These are phyloP conservation scores for Zoysia matrella DNA, from an alignment of 202 grass and related monocot genomes.

Conservation along the genomic window DNA sequence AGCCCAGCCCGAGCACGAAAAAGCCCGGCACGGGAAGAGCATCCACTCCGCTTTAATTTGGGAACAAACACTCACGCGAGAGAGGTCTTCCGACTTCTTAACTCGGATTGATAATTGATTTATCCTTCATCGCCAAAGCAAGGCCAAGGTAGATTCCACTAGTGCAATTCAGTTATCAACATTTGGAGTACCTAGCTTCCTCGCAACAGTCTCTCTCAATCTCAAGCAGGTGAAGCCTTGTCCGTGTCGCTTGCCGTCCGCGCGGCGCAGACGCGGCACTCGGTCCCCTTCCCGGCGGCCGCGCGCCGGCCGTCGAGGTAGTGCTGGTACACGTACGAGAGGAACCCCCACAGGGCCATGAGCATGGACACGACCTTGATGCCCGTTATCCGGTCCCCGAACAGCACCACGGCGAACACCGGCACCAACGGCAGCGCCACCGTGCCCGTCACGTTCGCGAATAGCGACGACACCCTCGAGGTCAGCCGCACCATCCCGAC, in stretches of 20 bases:
- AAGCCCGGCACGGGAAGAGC: no score
- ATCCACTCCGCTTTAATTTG: no score
- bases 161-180: no score
- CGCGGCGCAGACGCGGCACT: conserved; percentile 33
- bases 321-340: conserved; percentile 73
- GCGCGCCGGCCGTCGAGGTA: conserved; percentile 54
- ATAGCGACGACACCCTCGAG: conserved; percentile 62
- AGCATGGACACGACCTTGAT: conserved; percentile 65
- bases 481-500: conserved; percentile 46
- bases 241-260: not conserved
- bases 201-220: no score
- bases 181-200: no score
- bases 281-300: not conserved
- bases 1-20: no score
- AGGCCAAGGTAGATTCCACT: no score
- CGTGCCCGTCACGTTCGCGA: conserved; percentile 72
- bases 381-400: conserved; percentile 64
- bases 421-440: conserved; percentile 62
- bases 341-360: conserved; percentile 73
- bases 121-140: no score
- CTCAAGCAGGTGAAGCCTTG: conserved; percentile 10
- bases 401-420: conserved; percentile 65
- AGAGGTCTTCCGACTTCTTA: no score
- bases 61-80: no score
- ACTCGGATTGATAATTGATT: no score